Evolutionary conservation across 345 rosid species (phyloP).

Genomic region (Stellera chamaejasme): DNA sequence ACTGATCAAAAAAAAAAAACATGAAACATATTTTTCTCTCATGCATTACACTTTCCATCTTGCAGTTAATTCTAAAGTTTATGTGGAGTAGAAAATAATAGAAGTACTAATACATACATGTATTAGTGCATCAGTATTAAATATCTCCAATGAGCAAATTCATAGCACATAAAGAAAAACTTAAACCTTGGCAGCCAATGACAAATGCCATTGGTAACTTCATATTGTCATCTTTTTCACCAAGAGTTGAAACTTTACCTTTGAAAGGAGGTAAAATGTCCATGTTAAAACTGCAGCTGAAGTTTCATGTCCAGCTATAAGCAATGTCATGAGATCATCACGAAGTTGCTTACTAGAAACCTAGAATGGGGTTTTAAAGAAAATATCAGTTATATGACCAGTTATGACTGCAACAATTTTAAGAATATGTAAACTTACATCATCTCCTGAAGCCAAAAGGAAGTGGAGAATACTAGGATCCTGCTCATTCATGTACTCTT

Average conservation of each 20-base stretch:
- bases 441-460: conserved; percentile 89
- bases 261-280: conserved; percentile 85
- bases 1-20: no score
- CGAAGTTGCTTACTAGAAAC: conserved; percentile 95
- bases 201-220: no score
- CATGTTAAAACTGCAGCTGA: conserved; percentile 95
- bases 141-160: no score
- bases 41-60: no score
- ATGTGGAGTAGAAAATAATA: no score
- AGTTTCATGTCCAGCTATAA: conserved; percentile 98
- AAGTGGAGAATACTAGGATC: conserved; percentile 99
- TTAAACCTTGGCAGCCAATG: no score
- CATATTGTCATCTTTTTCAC: background rate
- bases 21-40: no score
- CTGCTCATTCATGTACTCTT: conserved; percentile 86
- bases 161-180: no score
- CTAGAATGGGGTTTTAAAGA: conserved; percentile 30
- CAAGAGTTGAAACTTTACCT: conserved; percentile 30
- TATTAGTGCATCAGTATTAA: no score
- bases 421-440: conserved; percentile 38
- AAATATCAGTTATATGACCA: conserved; percentile 4
- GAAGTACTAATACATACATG: no score
- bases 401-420: conserved; percentile 6
- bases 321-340: conserved; percentile 98
- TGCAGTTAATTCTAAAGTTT: no score